phyloP scores from a whole-genome alignment of 1,284 basidiomycete genomes.

The Peniophora sp. region DNA sequence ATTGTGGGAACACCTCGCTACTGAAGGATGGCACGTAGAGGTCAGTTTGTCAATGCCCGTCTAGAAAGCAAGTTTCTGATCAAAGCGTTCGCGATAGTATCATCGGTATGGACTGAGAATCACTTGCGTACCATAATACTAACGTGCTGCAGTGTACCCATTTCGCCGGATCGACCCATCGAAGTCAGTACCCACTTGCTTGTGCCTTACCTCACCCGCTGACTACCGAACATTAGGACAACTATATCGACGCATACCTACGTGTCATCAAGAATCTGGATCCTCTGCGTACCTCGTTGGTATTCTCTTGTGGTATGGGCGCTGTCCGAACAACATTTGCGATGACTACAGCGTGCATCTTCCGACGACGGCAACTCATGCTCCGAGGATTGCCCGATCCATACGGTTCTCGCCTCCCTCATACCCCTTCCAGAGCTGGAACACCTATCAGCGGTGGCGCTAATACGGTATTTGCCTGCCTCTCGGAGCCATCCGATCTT shows the following conservation, averaged over 20 bases:
- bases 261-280: slow-evolving; percentile 78
- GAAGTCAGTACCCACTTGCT: slow-evolving; percentile 39
- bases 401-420: slow-evolving; percentile 32
- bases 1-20: slow-evolving; percentile 75
- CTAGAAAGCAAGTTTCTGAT: not conserved
- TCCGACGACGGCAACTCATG: slow-evolving; percentile 85
- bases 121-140: no score
- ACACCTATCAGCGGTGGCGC: slow-evolving; percentile 8
- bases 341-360: slow-evolving; percentile 89
- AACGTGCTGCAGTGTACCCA: slow-evolving; percentile 65
- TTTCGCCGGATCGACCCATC: slow-evolving; percentile 83
- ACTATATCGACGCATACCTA: slow-evolving; percentile 92
- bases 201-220: not conserved
- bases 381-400: slow-evolving; percentile 72
- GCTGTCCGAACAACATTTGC: slow-evolving; percentile 96
- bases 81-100: slow-evolving; percentile 34
- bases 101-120: no score
- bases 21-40: slow-evolving; percentile 86
- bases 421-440: slow-evolving; percentile 5
- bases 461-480: slow-evolving; percentile 7
- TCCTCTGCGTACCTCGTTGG: slow-evolving; percentile 75
- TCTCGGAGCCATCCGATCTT: no score
- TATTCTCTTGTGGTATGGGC: slow-evolving; percentile 98
- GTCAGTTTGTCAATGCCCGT: slow-evolving; percentile 32
- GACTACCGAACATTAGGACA: slow-evolving; percentile 58